Base-by-base conservation (phyloP, 2,329 filamentous ascomycete genomes). In the Colletotrichum orchidophilum region DNA sequence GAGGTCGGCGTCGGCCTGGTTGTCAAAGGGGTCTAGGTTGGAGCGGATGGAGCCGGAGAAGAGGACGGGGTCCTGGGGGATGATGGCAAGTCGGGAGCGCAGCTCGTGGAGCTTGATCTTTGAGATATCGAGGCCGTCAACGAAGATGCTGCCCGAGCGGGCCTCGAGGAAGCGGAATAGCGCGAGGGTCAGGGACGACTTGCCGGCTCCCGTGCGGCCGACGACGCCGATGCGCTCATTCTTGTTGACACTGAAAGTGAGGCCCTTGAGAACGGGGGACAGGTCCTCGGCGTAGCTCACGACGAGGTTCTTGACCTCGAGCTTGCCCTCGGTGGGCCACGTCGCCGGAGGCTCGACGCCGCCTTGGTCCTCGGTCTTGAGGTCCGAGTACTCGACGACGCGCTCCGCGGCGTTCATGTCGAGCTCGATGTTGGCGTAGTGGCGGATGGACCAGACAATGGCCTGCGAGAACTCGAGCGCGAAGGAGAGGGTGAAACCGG, bases 351-450 rank as follows among this genome's bases (percentile, higher is more conserved):
- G 88, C 26, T 86, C 83, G 24, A 81, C 78, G 13, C 91, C 92
- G 13, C 84, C 88, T 53, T 91, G 88, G 24, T 88, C 86, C 78
- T 95, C 93, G 0, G 88, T 94, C 35, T 88, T 83, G 9, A 95
- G 84, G 58, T 91, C 88, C 0, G 90, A 88, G 78, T 95, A 96
- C 78, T 95, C 93, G 5, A 94, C 84, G 29, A 96, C 89, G 33
- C 93, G 86, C 80, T 96, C 93, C 0, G 91, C 90, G 0, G 92
- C 89, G 76, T 95, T 95, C 92, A 95, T 94, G 76, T 93, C 90
- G 4, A 95, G 83, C 78, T 96, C 93, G 24, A 94, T 82, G 72
- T 89, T 91, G 0, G 92, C 87, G 76, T 94, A 94, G 66, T 90
- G 83, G 1, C 92, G 86, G 46, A 94, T 87, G 0, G 89, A 86